phyloP scores from a whole-genome alignment of 2,329 filamentous ascomycete species.

The Pleoardoris graminearum region DNA sequence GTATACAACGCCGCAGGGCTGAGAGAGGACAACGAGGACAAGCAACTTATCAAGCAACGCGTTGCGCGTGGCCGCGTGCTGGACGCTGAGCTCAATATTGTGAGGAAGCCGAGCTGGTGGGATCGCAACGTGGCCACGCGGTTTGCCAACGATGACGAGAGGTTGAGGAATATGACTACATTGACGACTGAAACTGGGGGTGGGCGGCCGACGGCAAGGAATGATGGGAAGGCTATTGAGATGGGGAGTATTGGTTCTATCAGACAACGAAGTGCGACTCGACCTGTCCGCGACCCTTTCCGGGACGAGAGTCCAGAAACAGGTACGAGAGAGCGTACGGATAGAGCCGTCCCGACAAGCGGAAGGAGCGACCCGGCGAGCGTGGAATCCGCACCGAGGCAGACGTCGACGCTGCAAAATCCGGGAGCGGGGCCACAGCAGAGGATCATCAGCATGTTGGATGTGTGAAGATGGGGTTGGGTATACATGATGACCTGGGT shows the following conservation, averaged over 20 bases:
- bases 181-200: constrained; percentile 45
- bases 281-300: constrained; percentile 27
- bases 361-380: no score
- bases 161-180: constrained; percentile 36
- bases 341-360: no score
- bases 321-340: not conserved
- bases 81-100: constrained; percentile 65
- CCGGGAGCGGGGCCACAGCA: constrained; percentile 28
- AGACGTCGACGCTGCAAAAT: constrained; percentile 24
- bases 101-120: constrained; percentile 70
- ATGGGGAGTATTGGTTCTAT: no score
- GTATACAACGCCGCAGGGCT: constrained; percentile 57
- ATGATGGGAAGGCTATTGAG: not conserved
- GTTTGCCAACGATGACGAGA: constrained; percentile 32
- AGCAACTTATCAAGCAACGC: constrained; percentile 66
- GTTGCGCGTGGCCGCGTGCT: constrained; percentile 58
- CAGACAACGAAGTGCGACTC: constrained; percentile 21
- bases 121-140: constrained; percentile 41
- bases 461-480: constrained; percentile 44
- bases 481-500: no score
- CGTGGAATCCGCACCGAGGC: constrained; percentile 18
- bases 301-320: constrained; percentile 18
- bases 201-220: constrained; percentile 30
- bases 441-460: constrained; percentile 47
- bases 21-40: constrained; percentile 71